A percentile compares a stretch with the other conserved stretches of the same genome.
phyloP scores from a whole-genome alignment of 768 basidiomycete species.

The Russula sp. region DNA sequence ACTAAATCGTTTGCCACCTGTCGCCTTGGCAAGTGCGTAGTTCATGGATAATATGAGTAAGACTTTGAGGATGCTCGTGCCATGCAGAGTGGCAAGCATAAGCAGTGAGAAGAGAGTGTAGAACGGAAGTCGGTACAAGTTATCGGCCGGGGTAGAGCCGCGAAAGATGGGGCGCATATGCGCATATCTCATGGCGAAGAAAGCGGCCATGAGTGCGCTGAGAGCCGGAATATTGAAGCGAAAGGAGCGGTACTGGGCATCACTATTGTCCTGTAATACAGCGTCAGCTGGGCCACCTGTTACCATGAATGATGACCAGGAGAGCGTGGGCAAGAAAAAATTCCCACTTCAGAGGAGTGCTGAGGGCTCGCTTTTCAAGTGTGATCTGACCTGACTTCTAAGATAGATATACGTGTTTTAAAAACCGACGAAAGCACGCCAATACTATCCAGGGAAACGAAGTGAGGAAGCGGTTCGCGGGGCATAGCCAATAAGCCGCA shows the following conservation, averaged over 20 bases:
- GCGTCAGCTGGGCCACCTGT: neutral
- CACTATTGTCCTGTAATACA: constrained; percentile 75
- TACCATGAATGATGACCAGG: neutral
- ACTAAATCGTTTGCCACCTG: constrained; percentile 38
- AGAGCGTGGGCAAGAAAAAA: neutral
- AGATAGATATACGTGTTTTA: neutral
- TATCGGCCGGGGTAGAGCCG: constrained; percentile 28
- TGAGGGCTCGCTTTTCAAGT: no score
- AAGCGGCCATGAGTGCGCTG: constrained; percentile 42
- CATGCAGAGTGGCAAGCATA: constrained; percentile 73
- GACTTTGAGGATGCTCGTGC: constrained; percentile 74
- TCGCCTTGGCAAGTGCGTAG: constrained; percentile 52
- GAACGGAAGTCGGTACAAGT: constrained; percentile 47
- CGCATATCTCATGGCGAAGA: constrained; percentile 50
- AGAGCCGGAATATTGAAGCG: constrained; percentile 72
- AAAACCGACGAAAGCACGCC: neutral
- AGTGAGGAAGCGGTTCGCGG: neutral
- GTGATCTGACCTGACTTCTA: neutral
- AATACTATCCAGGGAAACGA: neutral
- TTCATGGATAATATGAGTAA: constrained; percentile 63
- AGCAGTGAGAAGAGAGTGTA: constrained; percentile 53
- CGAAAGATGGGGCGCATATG: constrained; percentile 33
- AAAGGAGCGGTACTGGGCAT: constrained; percentile 86
- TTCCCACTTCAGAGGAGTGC: no score
- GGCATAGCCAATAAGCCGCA: neutral